phyloP scores from a whole-genome alignment of 768 basidiomycete species.

The Boletus rubroflammeus region DNA sequence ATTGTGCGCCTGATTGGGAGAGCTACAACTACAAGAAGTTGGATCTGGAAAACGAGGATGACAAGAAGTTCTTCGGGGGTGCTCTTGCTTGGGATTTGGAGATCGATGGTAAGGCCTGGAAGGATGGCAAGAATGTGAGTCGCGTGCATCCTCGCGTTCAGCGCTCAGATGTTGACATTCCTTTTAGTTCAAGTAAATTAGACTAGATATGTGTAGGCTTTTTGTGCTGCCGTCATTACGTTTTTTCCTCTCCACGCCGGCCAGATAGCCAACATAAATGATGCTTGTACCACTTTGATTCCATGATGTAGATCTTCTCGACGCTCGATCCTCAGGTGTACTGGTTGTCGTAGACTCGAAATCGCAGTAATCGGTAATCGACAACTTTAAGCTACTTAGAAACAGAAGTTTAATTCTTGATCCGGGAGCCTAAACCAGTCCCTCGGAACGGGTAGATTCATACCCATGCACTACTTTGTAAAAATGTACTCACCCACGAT shows the following conservation, averaged over 20 bases:
- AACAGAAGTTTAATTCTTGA: background rate
- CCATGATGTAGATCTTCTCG: background rate
- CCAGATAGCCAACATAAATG: background rate
- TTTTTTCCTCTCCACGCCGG: background rate
- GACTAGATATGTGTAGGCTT: conserved; percentile 27
- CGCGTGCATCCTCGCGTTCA: background rate
- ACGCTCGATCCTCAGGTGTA: background rate
- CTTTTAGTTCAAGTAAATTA: conserved; percentile 23
- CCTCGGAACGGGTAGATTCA: background rate
- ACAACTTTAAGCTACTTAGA: background rate
- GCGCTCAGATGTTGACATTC: background rate
- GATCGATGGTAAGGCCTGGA: conserved; percentile 86
- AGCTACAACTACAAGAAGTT: conserved; percentile 78
- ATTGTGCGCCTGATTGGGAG: conserved; percentile 89
- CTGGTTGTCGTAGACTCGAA: background rate
- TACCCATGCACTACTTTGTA: background rate
- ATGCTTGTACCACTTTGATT: background rate
- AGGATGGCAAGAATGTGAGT: conserved; percentile 86
- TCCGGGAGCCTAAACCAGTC: background rate
- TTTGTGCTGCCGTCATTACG: conserved; percentile 6
- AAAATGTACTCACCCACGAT: background rate
- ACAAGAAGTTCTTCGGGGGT: conserved; percentile 90
- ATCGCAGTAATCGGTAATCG: background rate
- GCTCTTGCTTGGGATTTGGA: conserved; percentile 93
- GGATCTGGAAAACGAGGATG: conserved; percentile 64